phyloP scores from a whole-genome alignment of 441 rosid genomes.

The Mallotus japonicus region DNA sequence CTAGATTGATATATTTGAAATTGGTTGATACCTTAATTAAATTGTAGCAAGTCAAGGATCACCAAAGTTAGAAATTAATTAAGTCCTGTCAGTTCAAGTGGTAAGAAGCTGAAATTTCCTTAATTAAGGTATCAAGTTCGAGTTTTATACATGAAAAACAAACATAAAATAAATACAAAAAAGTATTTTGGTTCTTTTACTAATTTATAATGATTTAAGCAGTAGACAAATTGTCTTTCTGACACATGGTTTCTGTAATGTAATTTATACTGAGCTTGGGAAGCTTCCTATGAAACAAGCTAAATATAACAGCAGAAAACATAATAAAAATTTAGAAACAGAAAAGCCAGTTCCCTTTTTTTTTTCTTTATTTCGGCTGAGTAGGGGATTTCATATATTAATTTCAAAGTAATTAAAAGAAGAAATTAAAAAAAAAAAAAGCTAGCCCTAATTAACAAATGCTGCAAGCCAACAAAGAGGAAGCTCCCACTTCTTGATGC shows the following conservation, averaged over 20 bases:
- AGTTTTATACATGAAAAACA: not conserved
- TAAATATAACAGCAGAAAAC: not conserved
- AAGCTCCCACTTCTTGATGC: conserved; percentile 40
- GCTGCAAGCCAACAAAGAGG: conserved; percentile 30
- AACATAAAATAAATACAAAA: not conserved
- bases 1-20: no score
- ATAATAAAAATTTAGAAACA: conserved; percentile 5
- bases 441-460: conserved; percentile 17
- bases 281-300: conserved; percentile 23
- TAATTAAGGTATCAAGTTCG: no score
- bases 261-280: conserved; percentile 20
- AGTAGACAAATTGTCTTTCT: conserved; percentile 29
- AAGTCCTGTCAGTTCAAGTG: no score
- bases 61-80: no score
- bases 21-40: no score
- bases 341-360: conserved; percentile 10
- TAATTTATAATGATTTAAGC: conserved; percentile 17
- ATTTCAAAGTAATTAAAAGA: not conserved
- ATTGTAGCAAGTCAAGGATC: no score
- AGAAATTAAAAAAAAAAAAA: not conserved
- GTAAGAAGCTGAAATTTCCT: no score
- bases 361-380: not conserved
- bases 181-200: conserved; percentile 11
- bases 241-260: conserved; percentile 27
- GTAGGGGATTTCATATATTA: not conserved